Percentiles rank a stretch among this genome's conserved stretches.
phyloP scores from a whole-genome alignment of 441 rosid species.

The Rhodomyrtus psidioides region DNA sequence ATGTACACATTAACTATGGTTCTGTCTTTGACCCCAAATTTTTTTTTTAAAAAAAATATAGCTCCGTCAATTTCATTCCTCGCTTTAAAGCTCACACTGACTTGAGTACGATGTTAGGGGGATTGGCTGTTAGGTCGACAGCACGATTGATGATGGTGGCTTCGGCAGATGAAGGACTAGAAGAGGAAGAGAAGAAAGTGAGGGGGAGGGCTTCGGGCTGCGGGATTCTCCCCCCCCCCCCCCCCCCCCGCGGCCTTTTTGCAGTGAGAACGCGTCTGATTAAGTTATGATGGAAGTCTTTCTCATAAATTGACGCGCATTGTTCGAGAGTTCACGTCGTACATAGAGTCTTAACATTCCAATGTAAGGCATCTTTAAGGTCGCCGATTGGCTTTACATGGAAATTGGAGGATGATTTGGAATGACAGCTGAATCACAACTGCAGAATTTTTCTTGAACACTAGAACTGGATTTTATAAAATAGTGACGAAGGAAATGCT shows the following conservation, averaged over 20 bases:
- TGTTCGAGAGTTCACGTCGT: background rate
- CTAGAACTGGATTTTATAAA: background rate
- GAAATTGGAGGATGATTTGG: background rate
- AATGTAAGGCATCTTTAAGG: background rate
- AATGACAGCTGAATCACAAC: constrained; percentile 36
- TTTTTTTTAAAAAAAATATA: too few species aligned
- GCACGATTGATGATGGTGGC: background rate
- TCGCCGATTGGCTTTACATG: background rate
- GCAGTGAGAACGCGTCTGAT: background rate
- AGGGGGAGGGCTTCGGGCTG: background rate
- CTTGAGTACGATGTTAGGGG: background rate
- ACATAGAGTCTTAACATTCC: too few species aligned
- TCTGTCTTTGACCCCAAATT: too few species aligned
- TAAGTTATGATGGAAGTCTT: background rate
- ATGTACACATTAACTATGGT: background rate
- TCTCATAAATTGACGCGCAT: background rate
- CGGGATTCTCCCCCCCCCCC: too few species aligned
- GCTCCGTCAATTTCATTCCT: background rate
- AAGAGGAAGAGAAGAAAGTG: background rate
- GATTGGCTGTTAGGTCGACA: background rate
- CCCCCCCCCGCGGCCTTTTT: too few species aligned
- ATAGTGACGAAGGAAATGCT: background rate
- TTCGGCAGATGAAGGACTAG: background rate
- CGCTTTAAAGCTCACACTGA: background rate
- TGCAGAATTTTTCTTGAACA: background rate